phyloP scores from a whole-genome alignment of 2,329 filamentous ascomycete species.

The Oidium heveae region DNA sequence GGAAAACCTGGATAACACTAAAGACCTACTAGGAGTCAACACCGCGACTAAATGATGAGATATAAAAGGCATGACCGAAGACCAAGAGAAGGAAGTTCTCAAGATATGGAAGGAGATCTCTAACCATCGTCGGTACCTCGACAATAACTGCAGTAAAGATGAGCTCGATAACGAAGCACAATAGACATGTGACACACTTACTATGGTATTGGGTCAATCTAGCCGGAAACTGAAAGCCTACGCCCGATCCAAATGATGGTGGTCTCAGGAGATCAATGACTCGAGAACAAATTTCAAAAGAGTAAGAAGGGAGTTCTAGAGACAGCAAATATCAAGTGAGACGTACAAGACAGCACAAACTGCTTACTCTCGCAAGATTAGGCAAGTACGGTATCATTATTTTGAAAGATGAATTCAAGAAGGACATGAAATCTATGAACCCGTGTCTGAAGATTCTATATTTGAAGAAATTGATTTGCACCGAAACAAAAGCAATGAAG shows the following conservation, averaged over 20 bases:
- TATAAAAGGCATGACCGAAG: background rate
- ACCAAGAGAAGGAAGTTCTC: background rate
- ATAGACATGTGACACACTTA: background rate
- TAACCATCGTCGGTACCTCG: background rate
- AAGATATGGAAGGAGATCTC: background rate
- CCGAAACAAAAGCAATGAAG: background rate
- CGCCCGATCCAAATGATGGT: background rate
- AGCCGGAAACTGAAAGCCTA: background rate
- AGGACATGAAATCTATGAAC: too few relatives aligned
- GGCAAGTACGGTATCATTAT: background rate
- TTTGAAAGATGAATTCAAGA: background rate
- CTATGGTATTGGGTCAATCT: background rate
- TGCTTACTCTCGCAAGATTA: background rate
- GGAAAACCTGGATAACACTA: background rate
- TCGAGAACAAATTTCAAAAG: background rate
- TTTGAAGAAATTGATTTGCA: too few relatives aligned
- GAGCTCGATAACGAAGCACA: background rate
- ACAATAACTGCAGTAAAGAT: background rate
- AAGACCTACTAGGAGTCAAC: background rate
- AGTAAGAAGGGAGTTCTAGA: background rate
- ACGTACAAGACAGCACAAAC: background rate
- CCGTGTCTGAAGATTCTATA: too few relatives aligned
- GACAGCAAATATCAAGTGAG: background rate
- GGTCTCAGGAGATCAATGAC: background rate
- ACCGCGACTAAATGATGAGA: background rate